A percentile compares a stretch with the other conserved stretches of the same genome.
Evolutionary conservation across 768 basidiomycete species (phyloP).

Genomic region (Russula dissimulans): DNA sequence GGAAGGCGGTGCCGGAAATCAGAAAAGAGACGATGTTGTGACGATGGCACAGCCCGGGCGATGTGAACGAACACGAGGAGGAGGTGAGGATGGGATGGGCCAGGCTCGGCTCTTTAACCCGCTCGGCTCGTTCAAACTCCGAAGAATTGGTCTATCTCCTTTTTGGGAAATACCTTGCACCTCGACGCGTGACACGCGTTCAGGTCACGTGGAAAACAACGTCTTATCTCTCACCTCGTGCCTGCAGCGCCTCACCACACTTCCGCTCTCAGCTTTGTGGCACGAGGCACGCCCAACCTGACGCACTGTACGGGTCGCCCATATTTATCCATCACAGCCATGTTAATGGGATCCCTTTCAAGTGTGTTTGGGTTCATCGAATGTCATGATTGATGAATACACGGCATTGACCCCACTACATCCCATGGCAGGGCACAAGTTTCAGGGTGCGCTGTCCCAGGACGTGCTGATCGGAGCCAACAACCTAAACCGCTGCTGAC

Average conservation of each 20-base stretch:
- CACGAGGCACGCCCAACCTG: too few relatives aligned
- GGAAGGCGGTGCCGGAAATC: constrained; percentile 14
- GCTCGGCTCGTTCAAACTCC: constrained; percentile 17
- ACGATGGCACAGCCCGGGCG: constrained; percentile 7
- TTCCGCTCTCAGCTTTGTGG: too few relatives aligned
- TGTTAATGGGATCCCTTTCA: not conserved
- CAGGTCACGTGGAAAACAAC: constrained; percentile 9
- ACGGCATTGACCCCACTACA: not conserved
- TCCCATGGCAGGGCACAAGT: too few relatives aligned
- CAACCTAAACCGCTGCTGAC: constrained; percentile 10
- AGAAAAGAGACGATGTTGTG: constrained; percentile 3
- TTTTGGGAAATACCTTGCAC: constrained; percentile 7
- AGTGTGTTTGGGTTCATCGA: constrained; percentile 1
- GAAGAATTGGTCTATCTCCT: constrained; percentile 1
- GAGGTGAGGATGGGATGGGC: constrained; percentile 5
- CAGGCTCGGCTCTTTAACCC: constrained; percentile 16
- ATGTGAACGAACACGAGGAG: constrained; percentile 13
- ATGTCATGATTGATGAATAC: constrained; percentile 5
- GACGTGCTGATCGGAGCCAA: constrained; percentile 4
- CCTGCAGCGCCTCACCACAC: too few relatives aligned
- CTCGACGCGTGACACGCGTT: constrained; percentile 20
- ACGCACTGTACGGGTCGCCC: too few relatives aligned
- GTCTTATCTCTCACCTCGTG: too few relatives aligned
- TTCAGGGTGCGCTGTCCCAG: constrained; percentile 1
- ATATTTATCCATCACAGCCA: not conserved